Base-by-base conservation (phyloP, 2,329 filamentous ascomycete genomes). In the Harringtonia aguacate region DNA sequence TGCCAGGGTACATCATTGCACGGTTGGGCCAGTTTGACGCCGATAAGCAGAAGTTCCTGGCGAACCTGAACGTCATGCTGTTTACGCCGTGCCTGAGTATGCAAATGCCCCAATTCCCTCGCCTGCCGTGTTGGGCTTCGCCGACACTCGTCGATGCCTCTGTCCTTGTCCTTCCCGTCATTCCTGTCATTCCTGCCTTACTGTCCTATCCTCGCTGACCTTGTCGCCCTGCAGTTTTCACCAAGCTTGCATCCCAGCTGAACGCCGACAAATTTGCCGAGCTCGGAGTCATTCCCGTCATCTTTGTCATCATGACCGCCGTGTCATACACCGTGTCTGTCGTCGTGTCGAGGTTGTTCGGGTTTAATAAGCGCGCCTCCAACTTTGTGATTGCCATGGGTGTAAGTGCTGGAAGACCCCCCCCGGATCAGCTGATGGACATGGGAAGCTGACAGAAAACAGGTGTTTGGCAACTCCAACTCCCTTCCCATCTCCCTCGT, bases 301-400 rank as follows among this genome's bases (percentile, higher is more conserved):
- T 98, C 60, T 97, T 97, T 63, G 56, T 88, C 47, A 72, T 92
- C 27, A 90, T 95, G 66, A 95, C 88, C 0, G 53, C 84, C 9
- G 80, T 97, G 24, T 97, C 90, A 14, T 98, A 88, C 66, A 44
- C 77, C 4, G 86, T 88, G 43, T 81, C 89, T 3, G 65, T 79
- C 9, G 56, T 73, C 13, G 76, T 97, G 44, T 77, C 85, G 17
- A 82, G 77, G 62, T 67, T 79, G 39, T 94, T 89, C 61, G 72
- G 85, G 15, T 89, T 98, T 64, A 79, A 79, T 55, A 88, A 84
- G 61, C 79, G 90, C 49, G 85, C 88, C 35, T 77, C 82, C 52
- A 98, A 98, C 66, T 98, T 98, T 58, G 84, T 98, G 35, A 85
- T 87, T 28, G 92, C 92, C 43, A 98, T 98, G 92, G 89, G 86